These are phyloP conservation scores for Diaporthe ilicicola DNA, from an alignment of 2,329 filamentous ascomycete genomes.

Conservation along the genomic window DNA sequence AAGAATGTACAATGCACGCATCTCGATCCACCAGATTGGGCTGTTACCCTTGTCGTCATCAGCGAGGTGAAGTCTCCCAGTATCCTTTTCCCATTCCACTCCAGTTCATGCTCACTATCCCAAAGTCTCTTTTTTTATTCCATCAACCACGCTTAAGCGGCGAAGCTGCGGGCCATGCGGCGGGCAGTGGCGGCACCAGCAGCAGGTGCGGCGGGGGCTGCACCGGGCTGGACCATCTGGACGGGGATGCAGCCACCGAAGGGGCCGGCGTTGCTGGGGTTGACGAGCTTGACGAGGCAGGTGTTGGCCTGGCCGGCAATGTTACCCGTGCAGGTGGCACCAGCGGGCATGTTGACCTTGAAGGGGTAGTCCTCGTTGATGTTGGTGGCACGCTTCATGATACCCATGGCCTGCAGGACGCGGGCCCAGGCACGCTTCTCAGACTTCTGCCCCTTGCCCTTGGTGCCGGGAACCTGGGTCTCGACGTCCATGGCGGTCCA, in stretches of 20 bases:
- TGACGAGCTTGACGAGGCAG: conserved; percentile 43
- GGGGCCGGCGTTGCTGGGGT: conserved; percentile 35
- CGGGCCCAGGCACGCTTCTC: conserved; percentile 34
- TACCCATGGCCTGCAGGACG: conserved; percentile 30
- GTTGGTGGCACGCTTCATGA: conserved; percentile 35
- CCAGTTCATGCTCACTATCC: neutral
- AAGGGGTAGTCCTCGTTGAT: conserved; percentile 39
- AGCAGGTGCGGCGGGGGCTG: conserved; percentile 10
- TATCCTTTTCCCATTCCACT: neutral
- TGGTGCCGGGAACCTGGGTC: conserved; percentile 47
- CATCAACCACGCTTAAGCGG: neutral
- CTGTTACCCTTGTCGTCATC: neutral
- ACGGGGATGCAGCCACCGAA: conserved; percentile 34
- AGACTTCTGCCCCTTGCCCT: conserved; percentile 44
- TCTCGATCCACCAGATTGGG: neutral
- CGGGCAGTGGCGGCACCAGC: conserved; percentile 28
- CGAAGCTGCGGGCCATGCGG: conserved; percentile 32
- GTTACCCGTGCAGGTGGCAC: conserved; percentile 39
- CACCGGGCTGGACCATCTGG: conserved; percentile 28
- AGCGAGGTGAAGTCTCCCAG: neutral
- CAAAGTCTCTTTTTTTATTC: neutral
- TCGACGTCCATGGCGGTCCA: conserved; percentile 41
- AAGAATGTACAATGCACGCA: conserved; percentile 7
- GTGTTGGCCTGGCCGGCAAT: conserved; percentile 38
- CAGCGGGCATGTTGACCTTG: conserved; percentile 39